These are phyloP conservation scores for Aspergillus ochraceus DNA, from an alignment of 2,329 filamentous ascomycete species.

Conservation along the genomic window DNA sequence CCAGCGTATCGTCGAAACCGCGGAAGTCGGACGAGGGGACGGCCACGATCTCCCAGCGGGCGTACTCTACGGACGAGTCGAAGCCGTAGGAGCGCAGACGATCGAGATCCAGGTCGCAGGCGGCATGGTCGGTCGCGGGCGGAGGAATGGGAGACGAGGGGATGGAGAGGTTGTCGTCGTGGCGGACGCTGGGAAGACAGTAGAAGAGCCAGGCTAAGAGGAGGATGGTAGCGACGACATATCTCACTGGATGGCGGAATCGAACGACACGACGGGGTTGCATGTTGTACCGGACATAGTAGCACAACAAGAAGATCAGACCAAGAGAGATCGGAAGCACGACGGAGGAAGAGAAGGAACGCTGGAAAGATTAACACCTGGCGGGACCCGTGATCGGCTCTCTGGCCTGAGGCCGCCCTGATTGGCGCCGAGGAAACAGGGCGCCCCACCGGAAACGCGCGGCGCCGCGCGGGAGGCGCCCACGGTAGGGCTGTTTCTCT, in stretches of 20 bases:
- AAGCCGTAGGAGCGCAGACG: conserved; percentile 15
- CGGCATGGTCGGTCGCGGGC: not conserved
- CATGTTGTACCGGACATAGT: not conserved
- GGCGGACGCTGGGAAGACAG: not conserved
- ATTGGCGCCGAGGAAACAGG: no score
- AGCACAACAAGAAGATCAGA: not conserved
- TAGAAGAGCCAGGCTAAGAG: not conserved
- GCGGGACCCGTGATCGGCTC: no score
- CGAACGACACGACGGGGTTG: not conserved
- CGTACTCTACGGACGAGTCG: conserved; percentile 15
- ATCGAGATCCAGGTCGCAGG: conserved; percentile 19
- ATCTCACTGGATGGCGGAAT: not conserved
- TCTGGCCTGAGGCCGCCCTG: no score
- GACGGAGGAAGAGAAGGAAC: not conserved
- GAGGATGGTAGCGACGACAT: not conserved
- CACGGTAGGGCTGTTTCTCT: not conserved
- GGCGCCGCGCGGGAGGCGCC: no score
- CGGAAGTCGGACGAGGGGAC: conserved; percentile 17
- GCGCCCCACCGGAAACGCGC: not conserved
- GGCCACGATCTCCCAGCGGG: conserved; percentile 19
- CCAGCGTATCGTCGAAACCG: conserved; percentile 13
- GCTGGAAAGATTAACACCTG: no score
- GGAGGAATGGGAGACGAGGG: not conserved
- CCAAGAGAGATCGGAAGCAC: not conserved
- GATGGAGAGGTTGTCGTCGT: not conserved